Evolutionary conservation across 768 basidiomycete genomes (phyloP).

Genomic region (Infundibulicybe gibba): DNA sequence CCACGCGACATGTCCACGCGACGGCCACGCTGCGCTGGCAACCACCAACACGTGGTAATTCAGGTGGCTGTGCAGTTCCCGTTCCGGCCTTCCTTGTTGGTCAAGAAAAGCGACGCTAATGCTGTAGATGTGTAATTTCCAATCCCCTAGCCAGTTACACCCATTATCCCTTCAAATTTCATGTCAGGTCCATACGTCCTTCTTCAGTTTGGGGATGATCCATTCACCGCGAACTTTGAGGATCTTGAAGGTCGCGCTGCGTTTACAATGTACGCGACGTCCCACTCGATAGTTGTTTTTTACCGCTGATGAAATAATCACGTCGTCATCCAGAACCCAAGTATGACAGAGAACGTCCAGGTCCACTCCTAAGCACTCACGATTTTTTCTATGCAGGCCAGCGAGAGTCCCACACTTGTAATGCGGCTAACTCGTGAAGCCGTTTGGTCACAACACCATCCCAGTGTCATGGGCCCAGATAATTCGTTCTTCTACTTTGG

Average conservation of each 20-base stretch:
- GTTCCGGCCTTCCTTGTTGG: conserved; percentile 38
- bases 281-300: conserved; percentile 2
- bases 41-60: conserved; percentile 23
- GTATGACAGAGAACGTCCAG: not conserved
- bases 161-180: conserved; percentile 10
- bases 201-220: conserved; percentile 63
- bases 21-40: conserved; percentile 18
- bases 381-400: conserved; percentile 35
- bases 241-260: conserved; percentile 62
- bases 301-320: conserved; percentile 1
- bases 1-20: conserved; percentile 20
- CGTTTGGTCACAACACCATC: conserved; percentile 64
- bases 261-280: conserved; percentile 58
- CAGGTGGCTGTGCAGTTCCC: conserved; percentile 26
- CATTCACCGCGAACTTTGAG: conserved; percentile 55
- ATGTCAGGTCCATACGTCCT: conserved; percentile 39
- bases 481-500: conserved; percentile 77
- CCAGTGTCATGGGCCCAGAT: conserved; percentile 76
- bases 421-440: conserved; percentile 63
- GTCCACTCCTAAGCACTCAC: not conserved
- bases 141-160: conserved; percentile 8
- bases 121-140: not conserved
- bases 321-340: too few species aligned
- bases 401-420: conserved; percentile 55
- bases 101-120: conserved; percentile 25